These are phyloP conservation scores for Licmophora abbreviata DNA, from an alignment of 108 stramenopile genomes.

Conservation along the genomic window DNA sequence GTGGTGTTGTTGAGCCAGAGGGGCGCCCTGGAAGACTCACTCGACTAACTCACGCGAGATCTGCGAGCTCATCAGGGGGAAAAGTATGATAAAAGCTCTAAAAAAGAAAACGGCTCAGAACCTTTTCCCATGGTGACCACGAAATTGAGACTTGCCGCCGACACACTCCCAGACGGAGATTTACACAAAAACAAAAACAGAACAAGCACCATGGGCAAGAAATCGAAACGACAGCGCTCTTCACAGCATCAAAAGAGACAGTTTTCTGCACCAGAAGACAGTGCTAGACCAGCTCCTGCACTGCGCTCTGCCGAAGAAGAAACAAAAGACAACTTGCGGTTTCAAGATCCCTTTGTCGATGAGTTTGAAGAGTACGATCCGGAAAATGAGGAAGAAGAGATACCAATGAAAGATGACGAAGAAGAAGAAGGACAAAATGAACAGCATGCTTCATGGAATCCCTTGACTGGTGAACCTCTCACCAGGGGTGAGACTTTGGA, in stretches of 20 bases:
- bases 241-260: neutral
- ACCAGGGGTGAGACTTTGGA: slow-evolving; percentile 51
- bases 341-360: slow-evolving; percentile 81
- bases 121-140: no score
- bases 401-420: slow-evolving; percentile 47
- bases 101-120: no score
- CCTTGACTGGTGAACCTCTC: slow-evolving; percentile 21
- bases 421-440: slow-evolving; percentile 19
- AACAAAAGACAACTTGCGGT: slow-evolving; percentile 57
- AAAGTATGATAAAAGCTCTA: no score
- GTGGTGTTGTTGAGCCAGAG: no score
- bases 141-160: no score
- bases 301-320: slow-evolving; percentile 23
- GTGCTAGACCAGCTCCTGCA: slow-evolving; percentile 11
- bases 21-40: no score
- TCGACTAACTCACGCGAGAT: no score
- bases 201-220: slow-evolving; percentile 45
- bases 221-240: slow-evolving; percentile 38
- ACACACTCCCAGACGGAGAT: no score
- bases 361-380: slow-evolving; percentile 53
- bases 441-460: slow-evolving; percentile 43
- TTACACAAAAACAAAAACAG: neutral
- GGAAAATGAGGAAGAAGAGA: slow-evolving; percentile 35
- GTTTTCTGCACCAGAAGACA: slow-evolving; percentile 7
- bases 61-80: no score